Evolutionary conservation across 169 alveolate species (phyloP).

Genomic region (Perkinsus olseni): DNA sequence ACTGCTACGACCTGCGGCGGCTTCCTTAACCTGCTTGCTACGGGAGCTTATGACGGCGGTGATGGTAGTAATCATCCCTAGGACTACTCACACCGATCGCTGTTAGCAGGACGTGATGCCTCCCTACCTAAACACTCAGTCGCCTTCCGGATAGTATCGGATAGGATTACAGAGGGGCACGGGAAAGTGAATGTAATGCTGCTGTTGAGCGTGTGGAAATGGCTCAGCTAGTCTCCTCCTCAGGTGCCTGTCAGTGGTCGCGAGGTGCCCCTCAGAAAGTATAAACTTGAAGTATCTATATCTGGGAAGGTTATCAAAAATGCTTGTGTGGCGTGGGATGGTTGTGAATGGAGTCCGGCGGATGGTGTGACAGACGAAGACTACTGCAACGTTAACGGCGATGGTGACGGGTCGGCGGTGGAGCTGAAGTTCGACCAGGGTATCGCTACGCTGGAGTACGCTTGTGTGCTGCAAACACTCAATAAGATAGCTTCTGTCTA

Average conservation of each 20-base stretch:
- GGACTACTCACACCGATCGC: not conserved
- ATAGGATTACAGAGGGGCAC: not conserved
- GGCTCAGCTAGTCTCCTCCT: not conserved
- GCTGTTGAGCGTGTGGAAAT: not conserved
- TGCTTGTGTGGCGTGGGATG: not conserved
- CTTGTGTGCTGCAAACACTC: not conserved
- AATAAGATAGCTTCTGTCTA: not conserved
- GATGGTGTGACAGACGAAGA: not conserved
- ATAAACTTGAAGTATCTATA: not conserved
- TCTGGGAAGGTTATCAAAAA: not conserved
- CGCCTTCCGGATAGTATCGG: not conserved
- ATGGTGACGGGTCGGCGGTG: not conserved
- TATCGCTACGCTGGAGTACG: not conserved
- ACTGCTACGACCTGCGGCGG: not conserved
- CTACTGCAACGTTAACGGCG: not conserved
- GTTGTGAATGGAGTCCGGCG: not conserved
- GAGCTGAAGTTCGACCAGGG: not conserved
- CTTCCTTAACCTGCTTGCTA: not conserved
- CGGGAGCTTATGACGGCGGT: not conserved
- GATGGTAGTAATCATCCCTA: not conserved
- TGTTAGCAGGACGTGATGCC: not conserved
- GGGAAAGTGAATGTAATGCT: not conserved
- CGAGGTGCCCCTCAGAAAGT: not conserved
- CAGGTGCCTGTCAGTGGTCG: not conserved
- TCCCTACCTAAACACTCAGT: not conserved